Conservation (phyloP, 164 flowering plant genomes). For the Annona cherimola region DNA sequence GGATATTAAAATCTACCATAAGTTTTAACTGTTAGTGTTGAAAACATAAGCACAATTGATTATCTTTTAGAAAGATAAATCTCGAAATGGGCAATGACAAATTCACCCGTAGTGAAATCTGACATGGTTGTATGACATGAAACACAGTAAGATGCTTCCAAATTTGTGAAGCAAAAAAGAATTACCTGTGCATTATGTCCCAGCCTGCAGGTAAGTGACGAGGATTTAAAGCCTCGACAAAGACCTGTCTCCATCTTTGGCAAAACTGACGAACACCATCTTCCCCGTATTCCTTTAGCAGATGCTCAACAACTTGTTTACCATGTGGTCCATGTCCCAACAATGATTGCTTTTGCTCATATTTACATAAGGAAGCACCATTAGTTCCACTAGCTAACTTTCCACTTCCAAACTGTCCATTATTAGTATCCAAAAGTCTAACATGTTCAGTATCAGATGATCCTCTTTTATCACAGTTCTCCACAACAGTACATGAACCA, state of each 20-base stretch:
- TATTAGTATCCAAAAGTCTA: conserved; percentile 12
- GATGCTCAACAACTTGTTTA: conserved; percentile 69
- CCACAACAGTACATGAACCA: conserved; percentile 1
- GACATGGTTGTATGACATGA: background rate
- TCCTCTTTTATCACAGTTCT: conserved; percentile 11
- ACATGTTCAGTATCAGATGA: conserved; percentile 13
- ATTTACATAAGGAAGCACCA: conserved; percentile 26
- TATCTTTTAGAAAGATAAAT: background rate
- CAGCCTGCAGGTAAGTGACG: conserved; percentile 89
- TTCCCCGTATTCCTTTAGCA: conserved; percentile 65
- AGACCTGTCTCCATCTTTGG: conserved; percentile 91
- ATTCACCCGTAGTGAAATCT: background rate
- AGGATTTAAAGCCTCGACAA: conserved; percentile 82
- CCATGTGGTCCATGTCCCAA: conserved; percentile 99
- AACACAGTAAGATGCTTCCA: background rate
- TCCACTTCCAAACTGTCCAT: conserved; percentile 22
- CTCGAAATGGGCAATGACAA: background rate
- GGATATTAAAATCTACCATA: background rate
- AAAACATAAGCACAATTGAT: background rate
- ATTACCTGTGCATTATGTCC: conserved; percentile 92
- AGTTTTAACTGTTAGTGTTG: background rate
- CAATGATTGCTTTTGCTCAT: conserved; percentile 58
- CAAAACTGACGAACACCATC: conserved; percentile 76
- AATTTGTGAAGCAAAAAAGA: background rate
- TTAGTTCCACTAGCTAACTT: conserved; percentile 18